These are phyloP conservation scores for Lizonia empirigonia DNA, from an alignment of 2,329 filamentous ascomycete genomes.

Conservation along the genomic window DNA sequence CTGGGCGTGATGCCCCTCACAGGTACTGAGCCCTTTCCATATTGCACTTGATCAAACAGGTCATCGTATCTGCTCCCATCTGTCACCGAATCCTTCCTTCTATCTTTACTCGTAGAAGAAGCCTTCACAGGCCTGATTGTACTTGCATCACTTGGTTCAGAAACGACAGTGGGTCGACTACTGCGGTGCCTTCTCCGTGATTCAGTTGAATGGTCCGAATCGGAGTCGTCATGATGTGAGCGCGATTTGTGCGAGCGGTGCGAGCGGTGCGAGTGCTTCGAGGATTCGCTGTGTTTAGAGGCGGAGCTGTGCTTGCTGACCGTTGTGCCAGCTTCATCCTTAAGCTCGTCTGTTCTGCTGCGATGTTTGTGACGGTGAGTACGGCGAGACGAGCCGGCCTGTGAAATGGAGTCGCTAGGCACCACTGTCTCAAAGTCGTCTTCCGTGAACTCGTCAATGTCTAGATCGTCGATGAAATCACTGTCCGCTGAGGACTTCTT, in stretches of 20 bases:
- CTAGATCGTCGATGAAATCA: slow-evolving; percentile 45
- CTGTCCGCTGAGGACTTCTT: slow-evolving; percentile 36
- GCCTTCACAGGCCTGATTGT: slow-evolving; percentile 39
- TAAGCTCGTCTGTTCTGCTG: slow-evolving; percentile 17
- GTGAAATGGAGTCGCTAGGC: slow-evolving; percentile 56
- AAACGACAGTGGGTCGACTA: slow-evolving; percentile 30
- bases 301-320: slow-evolving; percentile 38
- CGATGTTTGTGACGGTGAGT: slow-evolving; percentile 41
- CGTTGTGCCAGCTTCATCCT: slow-evolving; percentile 24
- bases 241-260: slow-evolving; percentile 35
- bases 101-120: slow-evolving; percentile 18
- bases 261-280: slow-evolving; percentile 29
- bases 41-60: slow-evolving; percentile 36
- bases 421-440: slow-evolving; percentile 54
- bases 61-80: slow-evolving; percentile 37
- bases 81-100: slow-evolving; percentile 42
- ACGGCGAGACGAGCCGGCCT: slow-evolving; percentile 38
- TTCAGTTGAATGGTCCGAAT: slow-evolving; percentile 28
- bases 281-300: slow-evolving; percentile 32
- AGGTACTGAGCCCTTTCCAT: slow-evolving; percentile 40
- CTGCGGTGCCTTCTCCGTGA: slow-evolving; percentile 27
- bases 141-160: slow-evolving; percentile 44
- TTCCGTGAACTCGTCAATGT: slow-evolving; percentile 40
- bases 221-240: slow-evolving; percentile 11
- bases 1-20: slow-evolving; percentile 47